Base-by-base conservation (phyloP, 2,329 filamentous ascomycete genomes). In the Aspergillus sp. region DNA sequence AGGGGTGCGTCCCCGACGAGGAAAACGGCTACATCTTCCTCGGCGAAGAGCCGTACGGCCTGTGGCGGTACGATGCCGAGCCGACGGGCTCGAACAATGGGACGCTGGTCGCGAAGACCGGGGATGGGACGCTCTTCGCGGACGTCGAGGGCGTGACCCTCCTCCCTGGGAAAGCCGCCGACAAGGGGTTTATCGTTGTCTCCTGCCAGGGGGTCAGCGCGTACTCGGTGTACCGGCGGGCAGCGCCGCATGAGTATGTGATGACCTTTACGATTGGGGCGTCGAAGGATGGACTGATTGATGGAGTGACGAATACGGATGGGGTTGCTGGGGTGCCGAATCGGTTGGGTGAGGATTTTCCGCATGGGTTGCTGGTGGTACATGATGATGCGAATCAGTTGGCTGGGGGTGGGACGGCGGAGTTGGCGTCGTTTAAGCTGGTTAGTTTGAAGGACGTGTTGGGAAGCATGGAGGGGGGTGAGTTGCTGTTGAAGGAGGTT, bases 371-470 rank as follows among this genome's bases (percentile, higher is more conserved):
- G 42, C 11, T 53, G 10, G 51, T 49, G 3, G 41, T 45, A 4
- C 51, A 53, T 29, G 51, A 53, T 46, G 51, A 53, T 46, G 51
- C 46, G 20, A 49, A 53, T 42, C 51, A 49, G 41, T n/a, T 53
- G 20, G n/a, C 29, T 13, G 16, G 2, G 2, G 51, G 51, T 10
- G 46, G 23, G 1, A 53, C 51, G 17, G 51, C 46, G 5, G 46
- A 53, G 41, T 7, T 53, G 32, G 51, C 51, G 3, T 45, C 41
- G 13, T 53, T 53, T 7, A 53, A 53, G 51, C 31, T 49, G 13
- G 20, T 49, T 6, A 53, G 51, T 45, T 29, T 53, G 4, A 14
- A 16, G 32, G 51, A 46, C 42, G 42, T 49, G 3, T 47, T 53
- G 32, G 41, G 34, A 4, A 16, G 41, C 1, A 20, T n/a, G 29